Percentiles rank a stretch among this genome's conserved stretches.
Conservation (phyloP, 2,329 filamentous ascomycete species). For the Aspergillus neotritici region DNA sequence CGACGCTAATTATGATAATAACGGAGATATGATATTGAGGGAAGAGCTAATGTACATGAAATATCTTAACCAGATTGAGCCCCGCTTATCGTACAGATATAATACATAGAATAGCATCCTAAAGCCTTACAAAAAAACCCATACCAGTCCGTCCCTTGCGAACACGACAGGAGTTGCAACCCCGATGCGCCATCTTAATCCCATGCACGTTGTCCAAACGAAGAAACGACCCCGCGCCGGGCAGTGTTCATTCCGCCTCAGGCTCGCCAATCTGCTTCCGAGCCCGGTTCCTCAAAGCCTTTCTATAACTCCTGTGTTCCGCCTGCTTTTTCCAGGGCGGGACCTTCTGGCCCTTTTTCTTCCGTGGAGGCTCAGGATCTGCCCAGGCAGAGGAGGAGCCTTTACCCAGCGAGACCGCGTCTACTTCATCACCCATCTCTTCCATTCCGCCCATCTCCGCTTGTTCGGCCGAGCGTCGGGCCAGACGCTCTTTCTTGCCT, state of each 20-base stretch:
- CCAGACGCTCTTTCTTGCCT: constrained; percentile 36
- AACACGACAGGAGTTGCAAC: no score
- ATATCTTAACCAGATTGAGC: background rate
- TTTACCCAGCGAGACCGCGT: constrained; percentile 7
- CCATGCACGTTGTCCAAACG: background rate
- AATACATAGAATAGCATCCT: constrained; percentile 5
- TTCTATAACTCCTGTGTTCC: constrained; percentile 39
- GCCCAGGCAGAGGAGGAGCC: constrained; percentile 2
- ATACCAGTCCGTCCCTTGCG: background rate
- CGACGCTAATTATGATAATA: background rate
- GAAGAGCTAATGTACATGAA: constrained; percentile 19
- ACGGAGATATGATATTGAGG: constrained; percentile 13
- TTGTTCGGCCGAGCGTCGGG: constrained; percentile 31
- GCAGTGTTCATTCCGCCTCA: no score
- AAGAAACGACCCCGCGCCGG: background rate
- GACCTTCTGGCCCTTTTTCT: constrained; percentile 32
- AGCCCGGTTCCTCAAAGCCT: constrained; percentile 35
- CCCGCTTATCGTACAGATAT: constrained; percentile 15
- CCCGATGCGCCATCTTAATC: background rate
- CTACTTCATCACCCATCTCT: constrained; percentile 18
- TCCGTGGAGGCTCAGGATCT: constrained; percentile 14
- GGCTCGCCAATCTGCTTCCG: constrained; percentile 1
- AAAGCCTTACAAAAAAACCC: background rate
- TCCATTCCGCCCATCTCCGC: constrained; percentile 19
- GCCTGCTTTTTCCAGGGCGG: constrained; percentile 42